These are phyloP conservation scores for Apiospora hydei DNA, from an alignment of 2,329 filamentous ascomycete species.

Conservation along the genomic window DNA sequence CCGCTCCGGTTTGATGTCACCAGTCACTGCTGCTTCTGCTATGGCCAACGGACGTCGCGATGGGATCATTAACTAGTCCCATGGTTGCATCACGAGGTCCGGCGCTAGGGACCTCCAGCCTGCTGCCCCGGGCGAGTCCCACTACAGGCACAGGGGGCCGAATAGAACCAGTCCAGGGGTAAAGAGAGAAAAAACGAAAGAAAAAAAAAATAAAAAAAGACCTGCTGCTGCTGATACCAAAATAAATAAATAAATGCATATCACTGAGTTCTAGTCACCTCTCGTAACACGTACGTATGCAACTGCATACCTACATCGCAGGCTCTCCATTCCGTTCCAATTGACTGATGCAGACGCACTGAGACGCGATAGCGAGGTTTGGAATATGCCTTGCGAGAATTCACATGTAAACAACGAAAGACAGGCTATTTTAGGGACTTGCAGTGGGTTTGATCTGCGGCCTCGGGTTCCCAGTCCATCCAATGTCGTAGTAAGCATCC, in stretches of 20 bases:
- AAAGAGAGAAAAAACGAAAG: too few species aligned
- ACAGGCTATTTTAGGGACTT: not conserved
- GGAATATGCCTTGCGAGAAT: not conserved
- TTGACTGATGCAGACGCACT: not conserved
- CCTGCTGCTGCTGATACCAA: not conserved
- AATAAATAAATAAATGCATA: not conserved
- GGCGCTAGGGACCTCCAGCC: conserved; percentile 7
- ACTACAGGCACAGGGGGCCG: not conserved
- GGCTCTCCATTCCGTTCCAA: not conserved
- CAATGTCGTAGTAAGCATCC: not conserved
- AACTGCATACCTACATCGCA: not conserved
- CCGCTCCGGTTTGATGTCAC: conserved; percentile 11
- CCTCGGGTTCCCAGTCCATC: not conserved
- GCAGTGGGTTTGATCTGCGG: conserved; percentile 3
- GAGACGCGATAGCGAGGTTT: not conserved
- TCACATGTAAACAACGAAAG: not conserved
- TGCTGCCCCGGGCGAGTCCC: conserved; percentile 3
- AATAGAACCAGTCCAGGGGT: not conserved
- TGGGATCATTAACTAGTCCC: conserved; percentile 4
- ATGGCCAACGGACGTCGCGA: conserved; percentile 4
- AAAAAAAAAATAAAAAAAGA: not conserved
- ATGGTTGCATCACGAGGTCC: not conserved
- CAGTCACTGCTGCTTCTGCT: not conserved
- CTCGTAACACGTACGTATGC: not conserved
- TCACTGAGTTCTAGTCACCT: not conserved